Evolutionary conservation across 371 early-diverging fungal species (phyloP), one percentile per base, ranked within the genome.

Genomic region (Cokeromyces recurvatus): DNA sequence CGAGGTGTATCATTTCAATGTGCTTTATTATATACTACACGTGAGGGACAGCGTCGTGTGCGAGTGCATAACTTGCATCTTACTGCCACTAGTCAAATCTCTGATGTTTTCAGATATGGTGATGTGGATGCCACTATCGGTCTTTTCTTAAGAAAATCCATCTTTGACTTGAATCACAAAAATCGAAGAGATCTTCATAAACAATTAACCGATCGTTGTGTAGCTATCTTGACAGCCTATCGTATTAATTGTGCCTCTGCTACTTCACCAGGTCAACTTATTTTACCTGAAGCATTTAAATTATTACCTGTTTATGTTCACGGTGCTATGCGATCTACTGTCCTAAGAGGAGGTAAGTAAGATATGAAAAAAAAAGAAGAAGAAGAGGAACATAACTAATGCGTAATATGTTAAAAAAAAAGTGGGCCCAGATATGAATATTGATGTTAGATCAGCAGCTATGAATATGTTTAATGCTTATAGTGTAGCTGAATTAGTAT

Each of bases 231-330:
- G 43, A 79, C 92, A 11, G 81, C 95, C 1, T 98, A 98, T 62
- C 90, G 98, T 36, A 86, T 84, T 38, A 85, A 95, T 64, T 93
- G 93, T 57, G 95, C 97, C 9, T 74, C 91, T 4, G 78, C 89
- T 3, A 89, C 91, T 7, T 82, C 92, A 2, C 84, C 94, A 5
- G 95, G 95, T 22, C 97, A 97, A 74, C 77, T 98, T 7, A 95
- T 98, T 44, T 69, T 98, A 38, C 98, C 98, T 7, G 98, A 98
- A 59, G 84, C 92, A 0, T 94, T 88, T 74, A 98, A 98, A 67
- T 74, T 97, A 46, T 78, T 90, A 45, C 98, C 98, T n/a, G 71
- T 97, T 25, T 95, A 89, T 69, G 71, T 85, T 3, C 79, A 95
- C 32, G 73, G 91, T 15, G 57, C 95, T 36, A 71, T 93, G 25